Conservation (phyloP, 352 stramenopile species). For the Pythium guiyangense region DNA sequence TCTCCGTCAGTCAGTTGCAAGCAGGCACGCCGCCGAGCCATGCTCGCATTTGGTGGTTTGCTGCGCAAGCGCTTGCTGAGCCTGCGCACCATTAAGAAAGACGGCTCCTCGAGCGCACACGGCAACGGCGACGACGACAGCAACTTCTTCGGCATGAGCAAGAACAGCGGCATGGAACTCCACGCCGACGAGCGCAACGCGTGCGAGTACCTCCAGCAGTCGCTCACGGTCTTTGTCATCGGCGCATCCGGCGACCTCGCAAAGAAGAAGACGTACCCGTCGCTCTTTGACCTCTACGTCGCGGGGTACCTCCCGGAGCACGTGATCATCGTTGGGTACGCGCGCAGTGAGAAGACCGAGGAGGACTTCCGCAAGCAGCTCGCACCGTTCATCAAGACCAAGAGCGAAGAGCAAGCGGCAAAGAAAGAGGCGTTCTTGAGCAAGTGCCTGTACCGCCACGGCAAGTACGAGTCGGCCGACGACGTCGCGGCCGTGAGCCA, state of each 20-base stretch:
- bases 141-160: neutral
- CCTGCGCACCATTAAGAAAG: constrained; percentile 38
- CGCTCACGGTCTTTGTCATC: constrained; percentile 83
- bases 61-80: constrained; percentile 36
- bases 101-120: constrained; percentile 18
- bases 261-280: constrained; percentile 92
- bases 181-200: constrained; percentile 46
- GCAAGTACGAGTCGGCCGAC: constrained; percentile 83
- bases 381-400: constrained; percentile 54
- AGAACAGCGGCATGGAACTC: constrained; percentile 15
- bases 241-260: constrained; percentile 85
- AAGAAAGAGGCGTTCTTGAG: constrained; percentile 69
- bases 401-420: constrained; percentile 33
- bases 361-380: constrained; percentile 84
- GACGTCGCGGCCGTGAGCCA: constrained; percentile 66
- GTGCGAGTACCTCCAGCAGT: constrained; percentile 64
- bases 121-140: constrained; percentile 5
- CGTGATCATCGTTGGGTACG: constrained; percentile 85
- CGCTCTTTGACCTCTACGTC: constrained; percentile 85
- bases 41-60: constrained; percentile 28
- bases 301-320: constrained; percentile 78
- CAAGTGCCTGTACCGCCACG: constrained; percentile 75
- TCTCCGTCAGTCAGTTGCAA: neutral
- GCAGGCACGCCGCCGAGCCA: constrained; percentile 10
- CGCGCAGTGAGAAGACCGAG: constrained; percentile 74